Evolutionary conservation across 2,329 filamentous ascomycete genomes (phyloP), one percentile per base, ranked within the genome.

Genomic region (Cladosporium austrohemisphaericum): DNA sequence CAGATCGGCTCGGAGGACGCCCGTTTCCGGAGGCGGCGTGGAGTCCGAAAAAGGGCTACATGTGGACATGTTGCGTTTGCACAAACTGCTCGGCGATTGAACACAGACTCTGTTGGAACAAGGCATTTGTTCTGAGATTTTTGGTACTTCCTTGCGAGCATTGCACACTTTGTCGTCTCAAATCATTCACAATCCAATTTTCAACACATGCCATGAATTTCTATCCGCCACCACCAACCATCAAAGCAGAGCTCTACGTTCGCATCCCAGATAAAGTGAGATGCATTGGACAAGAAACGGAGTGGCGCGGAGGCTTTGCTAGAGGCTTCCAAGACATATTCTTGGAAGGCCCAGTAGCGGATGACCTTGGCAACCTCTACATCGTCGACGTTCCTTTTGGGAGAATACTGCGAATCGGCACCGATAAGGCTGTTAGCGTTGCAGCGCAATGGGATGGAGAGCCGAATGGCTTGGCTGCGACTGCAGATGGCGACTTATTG

Each of bases 341-440:
- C 32, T 64, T 73, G 0, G 69, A 72, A 50, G 69, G 70, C 0
- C 69, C 71, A 0, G 62, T 66, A 0, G 61, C 56, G 9, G 60
- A 66, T 5, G 50, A 57, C 1, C 44, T 57, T 9, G 68, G 67
- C 1, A 64, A 68, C 19, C 52, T 73, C 1, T 72, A 63, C 43
- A 50, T 71, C 5, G 68, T 70, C 5, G 70, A 73, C 29, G 52
- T 72, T 11, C 69, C 70, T 0, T 71, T 71, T 37, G 70, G 71
- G 1, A 57, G 69, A 1, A 68, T 71, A 11, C 49, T 73, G 6
- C 65, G 61, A 25, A 64, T 72, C 20, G 59, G 63, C 18, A 1
- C 46, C 1, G 26, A 57, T 0, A 68, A 65, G 44, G 53, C 65
- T 1, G 61, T 66, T 1, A 62, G 49, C 0, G 65, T 69, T 4